Base-by-base conservation (phyloP, 2,329 filamentous ascomycete genomes). In the Fusarium globosum region DNA sequence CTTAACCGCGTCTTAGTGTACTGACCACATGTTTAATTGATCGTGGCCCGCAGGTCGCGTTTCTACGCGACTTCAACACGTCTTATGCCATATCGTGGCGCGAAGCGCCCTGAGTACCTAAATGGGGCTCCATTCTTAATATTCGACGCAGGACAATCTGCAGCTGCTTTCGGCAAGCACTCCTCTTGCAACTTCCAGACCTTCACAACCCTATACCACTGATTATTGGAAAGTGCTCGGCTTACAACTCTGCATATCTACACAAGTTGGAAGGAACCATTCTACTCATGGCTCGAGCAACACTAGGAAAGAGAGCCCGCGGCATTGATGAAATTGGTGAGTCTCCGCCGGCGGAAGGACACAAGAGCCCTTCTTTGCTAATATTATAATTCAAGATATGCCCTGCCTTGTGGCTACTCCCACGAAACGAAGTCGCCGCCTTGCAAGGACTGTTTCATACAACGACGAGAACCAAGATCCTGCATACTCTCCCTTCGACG, bases 391-490 rank as follows among this genome's bases (percentile, higher is more conserved):
- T 61, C 56, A 52, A 80, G 80, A 73, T 62, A 33, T 76, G 45
- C 73, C 75, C 65, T 43, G 56, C 70, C 59, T 79, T 80, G 58
- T 69, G 13, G 56, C 62, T 39, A 79, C 79, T 39, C 84, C 86
- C 46, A 76, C 81, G 45, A 90, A 89, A 74, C 83, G 85, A 72
- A 81, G 84, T 57, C 84, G 87, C 70, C 83, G 85, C 42, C 69
- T 84, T 81, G 65, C 69, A 48, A 77, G 84, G 81, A 71, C 83
- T 78, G 72, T 81, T 79, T 71, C 77, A n/a, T 86, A 88, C 77
- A 90, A 92, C 74, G 89, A 93, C 75, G 92, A 95, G 81, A 93
- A 94, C 74, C 85, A 88, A 70, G 90, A 92, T 49, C 80, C 82
- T 7, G 69, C 79, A 20, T 74, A 74, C 21, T 71, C 67, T 41